phyloP scores from a whole-genome alignment of 768 basidiomycete species.

The Suillus weaverae region DNA sequence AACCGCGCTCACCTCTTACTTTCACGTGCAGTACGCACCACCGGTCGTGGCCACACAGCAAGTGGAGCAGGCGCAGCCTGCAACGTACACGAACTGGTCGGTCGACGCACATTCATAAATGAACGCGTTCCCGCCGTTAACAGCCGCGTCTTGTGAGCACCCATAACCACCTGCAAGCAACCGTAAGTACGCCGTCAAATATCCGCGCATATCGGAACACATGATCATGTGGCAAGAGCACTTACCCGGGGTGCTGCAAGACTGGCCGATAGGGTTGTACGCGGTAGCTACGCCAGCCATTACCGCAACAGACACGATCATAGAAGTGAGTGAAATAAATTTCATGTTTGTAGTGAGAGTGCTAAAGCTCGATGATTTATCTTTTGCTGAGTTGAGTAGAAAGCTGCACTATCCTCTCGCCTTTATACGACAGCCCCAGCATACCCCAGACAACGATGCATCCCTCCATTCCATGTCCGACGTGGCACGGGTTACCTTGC shows the following conservation, averaged over 20 bases:
- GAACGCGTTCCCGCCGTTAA: not conserved
- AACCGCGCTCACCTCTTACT: not conserved
- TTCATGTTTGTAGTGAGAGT: not conserved
- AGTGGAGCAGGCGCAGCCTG: not conserved
- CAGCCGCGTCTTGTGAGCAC: not conserved
- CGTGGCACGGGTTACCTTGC: not conserved
- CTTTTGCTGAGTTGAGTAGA: not conserved
- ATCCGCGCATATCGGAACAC: not conserved
- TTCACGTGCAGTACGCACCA: not conserved
- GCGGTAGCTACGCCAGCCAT: not conserved
- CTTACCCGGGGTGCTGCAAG: slow-evolving; percentile 1
- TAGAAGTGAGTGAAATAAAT: not conserved
- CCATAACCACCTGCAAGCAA: not conserved
- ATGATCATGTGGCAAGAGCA: not conserved
- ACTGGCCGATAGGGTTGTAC: slow-evolving; percentile 4
- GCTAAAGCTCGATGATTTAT: not conserved
- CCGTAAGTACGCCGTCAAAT: not conserved
- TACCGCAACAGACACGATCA: not conserved
- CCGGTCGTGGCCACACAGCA: not conserved
- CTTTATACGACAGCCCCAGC: not conserved
- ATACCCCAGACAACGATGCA: not conserved
- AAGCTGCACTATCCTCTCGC: not conserved
- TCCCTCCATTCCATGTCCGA: not conserved
- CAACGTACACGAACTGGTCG: not conserved
- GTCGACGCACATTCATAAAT: not conserved